Conservation (phyloP, 305 asterid species). For the Striga hermonthica region DNA sequence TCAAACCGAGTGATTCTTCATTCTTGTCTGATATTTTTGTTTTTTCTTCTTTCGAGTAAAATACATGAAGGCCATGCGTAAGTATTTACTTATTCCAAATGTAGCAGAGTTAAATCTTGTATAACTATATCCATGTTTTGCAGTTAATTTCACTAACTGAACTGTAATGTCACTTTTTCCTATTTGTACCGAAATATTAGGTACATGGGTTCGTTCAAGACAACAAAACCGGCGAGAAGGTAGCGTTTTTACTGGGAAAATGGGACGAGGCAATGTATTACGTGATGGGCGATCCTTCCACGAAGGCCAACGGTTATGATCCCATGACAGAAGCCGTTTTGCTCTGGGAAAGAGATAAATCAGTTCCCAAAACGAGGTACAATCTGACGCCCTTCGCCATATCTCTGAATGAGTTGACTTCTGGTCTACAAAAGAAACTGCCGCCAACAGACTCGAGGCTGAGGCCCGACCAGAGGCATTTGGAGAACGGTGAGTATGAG, state of each 20-base stretch:
- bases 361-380: constrained; percentile 76
- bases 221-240: constrained; percentile 91
- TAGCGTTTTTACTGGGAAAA: constrained; percentile 82
- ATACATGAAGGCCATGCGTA: no score
- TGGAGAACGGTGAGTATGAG: constrained; percentile 95
- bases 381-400: constrained; percentile 90
- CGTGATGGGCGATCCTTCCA: constrained; percentile 86
- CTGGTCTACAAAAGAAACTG: constrained; percentile 65
- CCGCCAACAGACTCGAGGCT: constrained; percentile 93
- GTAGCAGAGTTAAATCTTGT: no score
- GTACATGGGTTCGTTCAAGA: constrained; percentile 97
- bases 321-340: constrained; percentile 87
- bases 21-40: background rate
- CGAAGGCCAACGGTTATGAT: constrained; percentile 89
- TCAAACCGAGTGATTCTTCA: background rate
- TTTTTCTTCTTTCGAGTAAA: background rate
- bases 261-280: constrained; percentile 98
- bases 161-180: background rate
- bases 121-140: no score
- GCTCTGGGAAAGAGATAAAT: constrained; percentile 91
- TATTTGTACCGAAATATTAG: constrained; percentile 32
- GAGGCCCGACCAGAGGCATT: constrained; percentile 92
- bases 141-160: background rate
- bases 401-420: constrained; percentile 82
- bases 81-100: no score